Evolutionary conservation across 345 rosid species (phyloP).

Genomic region (Pistacia atlantica): DNA sequence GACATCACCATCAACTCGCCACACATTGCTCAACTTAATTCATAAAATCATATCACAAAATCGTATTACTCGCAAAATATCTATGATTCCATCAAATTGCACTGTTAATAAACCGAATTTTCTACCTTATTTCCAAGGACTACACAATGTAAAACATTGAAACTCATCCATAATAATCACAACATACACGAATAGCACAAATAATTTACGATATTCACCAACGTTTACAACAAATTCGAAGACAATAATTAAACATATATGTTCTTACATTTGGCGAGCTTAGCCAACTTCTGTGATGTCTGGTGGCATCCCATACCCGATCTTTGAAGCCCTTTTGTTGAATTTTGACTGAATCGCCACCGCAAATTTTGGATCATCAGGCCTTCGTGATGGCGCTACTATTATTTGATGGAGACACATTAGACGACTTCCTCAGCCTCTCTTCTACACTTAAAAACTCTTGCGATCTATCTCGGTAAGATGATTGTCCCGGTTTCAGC

Average conservation of each 20-base stretch:
- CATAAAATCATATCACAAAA: background rate
- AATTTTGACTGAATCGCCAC: conserved; percentile 66
- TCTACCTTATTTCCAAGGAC: background rate
- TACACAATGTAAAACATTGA: background rate
- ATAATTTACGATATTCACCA: background rate
- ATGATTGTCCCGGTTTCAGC: conserved; percentile 48
- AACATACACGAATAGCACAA: background rate
- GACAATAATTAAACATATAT: background rate
- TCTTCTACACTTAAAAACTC: conserved; percentile 63
- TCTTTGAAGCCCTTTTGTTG: conserved; percentile 56
- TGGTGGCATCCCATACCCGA: conserved; percentile 70
- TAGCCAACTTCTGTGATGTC: conserved; percentile 81
- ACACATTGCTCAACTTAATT: background rate
- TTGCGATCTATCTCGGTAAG: conserved; percentile 66
- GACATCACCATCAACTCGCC: no score
- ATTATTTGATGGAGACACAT: conserved; percentile 26
- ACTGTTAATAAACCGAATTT: background rate
- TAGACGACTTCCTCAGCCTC: conserved; percentile 50
- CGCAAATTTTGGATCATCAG: conserved; percentile 50
- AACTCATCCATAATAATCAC: background rate
- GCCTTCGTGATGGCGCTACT: conserved; percentile 24
- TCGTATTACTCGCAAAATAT: background rate
- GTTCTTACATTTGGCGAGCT: conserved; percentile 73
- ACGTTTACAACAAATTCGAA: background rate
- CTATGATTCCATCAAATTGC: background rate